Conservation (phyloP, 2,329 filamentous ascomycete species). For the Dissoconium aciculare region DNA sequence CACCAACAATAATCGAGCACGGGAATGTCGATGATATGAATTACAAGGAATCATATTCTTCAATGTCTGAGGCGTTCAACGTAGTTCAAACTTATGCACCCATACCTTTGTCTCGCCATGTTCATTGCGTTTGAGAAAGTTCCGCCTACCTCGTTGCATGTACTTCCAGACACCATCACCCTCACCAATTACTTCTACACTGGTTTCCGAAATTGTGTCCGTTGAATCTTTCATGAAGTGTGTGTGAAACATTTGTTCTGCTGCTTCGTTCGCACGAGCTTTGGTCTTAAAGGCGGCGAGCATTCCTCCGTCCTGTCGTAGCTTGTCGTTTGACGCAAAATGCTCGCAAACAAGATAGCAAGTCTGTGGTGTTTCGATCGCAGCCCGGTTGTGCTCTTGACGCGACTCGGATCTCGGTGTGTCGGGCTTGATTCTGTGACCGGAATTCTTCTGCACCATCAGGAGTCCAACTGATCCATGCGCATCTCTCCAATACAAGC, state of each 20-base stretch:
- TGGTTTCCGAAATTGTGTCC: neutral
- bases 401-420: no score
- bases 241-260: neutral
- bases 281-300: neutral
- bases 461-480: neutral
- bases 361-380: neutral
- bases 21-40: no score
- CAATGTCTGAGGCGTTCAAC: no score
- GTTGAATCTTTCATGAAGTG: neutral
- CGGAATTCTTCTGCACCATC: neutral
- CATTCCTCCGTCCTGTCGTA: neutral
- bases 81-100: neutral
- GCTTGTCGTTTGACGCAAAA: neutral
- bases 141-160: neutral
- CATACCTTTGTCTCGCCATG: neutral
- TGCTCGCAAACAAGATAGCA: conserved; percentile 1
- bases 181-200: neutral
- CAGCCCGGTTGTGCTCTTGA: no score
- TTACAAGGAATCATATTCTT: no score
- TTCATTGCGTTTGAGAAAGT: neutral
- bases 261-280: neutral
- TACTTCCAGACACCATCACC: neutral
- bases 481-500: conserved; percentile 1
- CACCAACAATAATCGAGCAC: no score
- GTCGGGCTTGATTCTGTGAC: no score